Conservation (phyloP, 2,329 filamentous ascomycete genomes). For the Talaromyces albobiverticillius region DNA sequence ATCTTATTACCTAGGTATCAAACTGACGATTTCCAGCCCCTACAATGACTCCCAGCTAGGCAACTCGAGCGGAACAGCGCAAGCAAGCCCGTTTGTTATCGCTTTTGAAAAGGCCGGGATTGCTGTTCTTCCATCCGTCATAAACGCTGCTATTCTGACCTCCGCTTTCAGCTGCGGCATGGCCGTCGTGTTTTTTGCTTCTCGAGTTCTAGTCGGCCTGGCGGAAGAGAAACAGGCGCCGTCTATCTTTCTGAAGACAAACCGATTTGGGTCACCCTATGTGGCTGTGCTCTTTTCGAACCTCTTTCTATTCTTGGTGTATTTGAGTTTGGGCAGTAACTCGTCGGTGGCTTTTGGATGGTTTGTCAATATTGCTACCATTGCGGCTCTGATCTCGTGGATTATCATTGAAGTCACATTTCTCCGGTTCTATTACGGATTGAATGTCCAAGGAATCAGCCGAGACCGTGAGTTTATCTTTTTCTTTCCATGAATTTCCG, state of each 20-base stretch:
- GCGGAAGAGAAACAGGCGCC: slow-evolving; percentile 47
- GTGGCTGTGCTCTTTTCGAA: slow-evolving; percentile 42
- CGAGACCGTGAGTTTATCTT: slow-evolving; percentile 50
- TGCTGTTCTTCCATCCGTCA: slow-evolving; percentile 35
- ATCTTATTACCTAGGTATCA: too few relatives aligned
- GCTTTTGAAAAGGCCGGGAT: slow-evolving; percentile 37
- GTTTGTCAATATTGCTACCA: slow-evolving; percentile 54
- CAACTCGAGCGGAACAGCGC: slow-evolving; percentile 19
- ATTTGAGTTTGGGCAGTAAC: slow-evolving; percentile 64
- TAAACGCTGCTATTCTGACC: slow-evolving; percentile 42
- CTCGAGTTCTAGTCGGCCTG: slow-evolving; percentile 67
- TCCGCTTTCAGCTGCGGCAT: slow-evolving; percentile 44
- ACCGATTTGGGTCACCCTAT: slow-evolving; percentile 43
- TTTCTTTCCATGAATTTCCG: neutral
- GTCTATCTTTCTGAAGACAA: slow-evolving; percentile 38
- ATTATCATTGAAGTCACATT: slow-evolving; percentile 59
- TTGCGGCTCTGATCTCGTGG: slow-evolving; percentile 64
- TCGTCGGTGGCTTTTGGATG: slow-evolving; percentile 58
- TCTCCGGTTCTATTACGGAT: slow-evolving; percentile 53
- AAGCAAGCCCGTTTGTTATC: slow-evolving; percentile 42
- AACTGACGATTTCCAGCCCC: too few relatives aligned
- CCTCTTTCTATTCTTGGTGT: slow-evolving; percentile 62
- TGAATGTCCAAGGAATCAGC: slow-evolving; percentile 56
- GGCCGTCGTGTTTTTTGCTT: slow-evolving; percentile 46
- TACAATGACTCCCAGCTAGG: neutral